Evolutionary conservation across 371 early-diverging fungal species (phyloP).

Genomic region (Mucor irregularis): DNA sequence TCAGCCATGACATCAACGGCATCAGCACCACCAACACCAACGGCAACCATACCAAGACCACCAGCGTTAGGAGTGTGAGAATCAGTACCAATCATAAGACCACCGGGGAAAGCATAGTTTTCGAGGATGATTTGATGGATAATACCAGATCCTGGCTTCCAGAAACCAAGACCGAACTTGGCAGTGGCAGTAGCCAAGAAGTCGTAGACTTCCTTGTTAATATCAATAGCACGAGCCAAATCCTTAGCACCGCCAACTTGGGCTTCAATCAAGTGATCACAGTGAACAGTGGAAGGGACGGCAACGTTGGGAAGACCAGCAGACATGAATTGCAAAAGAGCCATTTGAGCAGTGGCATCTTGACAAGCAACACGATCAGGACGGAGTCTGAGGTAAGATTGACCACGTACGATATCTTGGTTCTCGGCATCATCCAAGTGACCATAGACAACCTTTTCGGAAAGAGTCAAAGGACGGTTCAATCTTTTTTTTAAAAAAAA

Average conservation of each 20-base stretch:
- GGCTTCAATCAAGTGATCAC: conserved; percentile 97
- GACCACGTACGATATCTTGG: conserved; percentile 83
- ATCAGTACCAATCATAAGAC: conserved; percentile 96
- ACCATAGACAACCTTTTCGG: conserved; percentile 95
- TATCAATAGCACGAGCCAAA: conserved; percentile 82
- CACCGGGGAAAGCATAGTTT: conserved; percentile 98
- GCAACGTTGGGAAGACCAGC: conserved; percentile 86
- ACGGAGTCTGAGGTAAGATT: conserved; percentile 86
- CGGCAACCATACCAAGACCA: conserved; percentile 93
- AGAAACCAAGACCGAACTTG: conserved; percentile 96
- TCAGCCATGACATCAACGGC: conserved; percentile 98
- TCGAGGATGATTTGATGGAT: conserved; percentile 98
- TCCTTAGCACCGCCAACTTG: conserved; percentile 85
- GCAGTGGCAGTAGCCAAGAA: conserved; percentile 85
- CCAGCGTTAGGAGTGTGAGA: conserved; percentile 91
- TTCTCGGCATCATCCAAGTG: conserved; percentile 89
- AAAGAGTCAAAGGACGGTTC: conserved; percentile 82
- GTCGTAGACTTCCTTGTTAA: conserved; percentile 95
- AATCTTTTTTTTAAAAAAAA: conserved; percentile 45
- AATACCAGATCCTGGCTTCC: conserved; percentile 97
- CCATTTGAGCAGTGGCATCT: conserved; percentile 98
- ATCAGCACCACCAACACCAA: conserved; percentile 97
- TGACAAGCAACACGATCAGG: conserved; percentile 97
- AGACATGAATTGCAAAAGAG: conserved; percentile 95
- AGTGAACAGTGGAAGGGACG: conserved; percentile 94